A percentile compares a stretch with the other conserved stretches of the same genome.
Conservation (phyloP, 225 moss, liverwort and hornwort genomes). For the Anthoceros angustus region DNA sequence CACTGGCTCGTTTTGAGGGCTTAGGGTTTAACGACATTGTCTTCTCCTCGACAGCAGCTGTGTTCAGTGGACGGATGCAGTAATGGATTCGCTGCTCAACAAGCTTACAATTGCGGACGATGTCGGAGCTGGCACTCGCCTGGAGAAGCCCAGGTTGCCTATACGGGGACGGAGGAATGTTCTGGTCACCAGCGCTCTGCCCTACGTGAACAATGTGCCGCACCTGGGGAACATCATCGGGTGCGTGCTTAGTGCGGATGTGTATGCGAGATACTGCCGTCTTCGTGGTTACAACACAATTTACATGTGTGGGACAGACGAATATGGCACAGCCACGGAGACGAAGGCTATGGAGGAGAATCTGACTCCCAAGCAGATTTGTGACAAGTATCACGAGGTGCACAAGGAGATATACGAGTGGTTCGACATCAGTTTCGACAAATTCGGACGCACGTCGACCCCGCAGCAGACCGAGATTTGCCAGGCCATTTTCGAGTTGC, state of each 20-base stretch:
- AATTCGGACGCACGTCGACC: conserved; percentile 82
- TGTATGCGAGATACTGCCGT: conserved; percentile 78
- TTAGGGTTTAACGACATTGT: too few species aligned
- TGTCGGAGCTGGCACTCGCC: too few species aligned
- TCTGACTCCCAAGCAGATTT: conserved; percentile 50
- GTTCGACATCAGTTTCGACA: conserved; percentile 85
- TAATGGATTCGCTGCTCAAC: too few species aligned
- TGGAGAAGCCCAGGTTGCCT: conserved; percentile 10
- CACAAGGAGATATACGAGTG: conserved; percentile 89
- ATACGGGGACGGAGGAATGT: conserved; percentile 54
- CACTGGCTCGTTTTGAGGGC: too few species aligned
- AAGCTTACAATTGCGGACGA: too few species aligned
- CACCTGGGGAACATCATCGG: conserved; percentile 87
- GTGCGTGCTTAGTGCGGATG: conserved; percentile 90
- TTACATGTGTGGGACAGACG: conserved; percentile 88
- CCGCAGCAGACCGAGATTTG: conserved; percentile 45
- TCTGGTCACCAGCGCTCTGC: conserved; percentile 67
- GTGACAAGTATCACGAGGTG: conserved; percentile 78
- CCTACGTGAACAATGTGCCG: conserved; percentile 92
- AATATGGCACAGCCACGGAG: conserved; percentile 95
- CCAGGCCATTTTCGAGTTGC: conserved; percentile 54
- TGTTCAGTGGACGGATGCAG: too few species aligned
- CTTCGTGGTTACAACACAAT: conserved; percentile 72
- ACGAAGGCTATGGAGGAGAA: conserved; percentile 93
- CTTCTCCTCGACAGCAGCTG: too few species aligned